Evolutionary conservation across 352 stramenopile genomes (phyloP).

Genomic region (Pythium phragmiticola): DNA sequence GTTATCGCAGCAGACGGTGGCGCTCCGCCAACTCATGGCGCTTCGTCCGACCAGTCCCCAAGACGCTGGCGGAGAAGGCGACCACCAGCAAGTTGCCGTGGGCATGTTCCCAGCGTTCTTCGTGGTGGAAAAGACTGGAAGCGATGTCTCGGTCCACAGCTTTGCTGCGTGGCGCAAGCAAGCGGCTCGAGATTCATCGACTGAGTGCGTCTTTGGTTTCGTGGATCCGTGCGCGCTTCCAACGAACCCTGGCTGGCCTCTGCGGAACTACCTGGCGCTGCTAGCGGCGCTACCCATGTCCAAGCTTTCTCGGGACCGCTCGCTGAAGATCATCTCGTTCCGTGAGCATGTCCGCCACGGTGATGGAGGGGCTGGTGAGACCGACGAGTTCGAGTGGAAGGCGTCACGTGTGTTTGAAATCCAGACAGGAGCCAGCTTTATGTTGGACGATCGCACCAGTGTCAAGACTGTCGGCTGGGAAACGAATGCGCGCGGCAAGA

Average conservation of each 20-base stretch:
- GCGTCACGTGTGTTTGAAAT: slow-evolving; percentile 64
- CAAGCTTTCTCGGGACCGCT: slow-evolving; percentile 32
- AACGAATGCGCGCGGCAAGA: slow-evolving; percentile 66
- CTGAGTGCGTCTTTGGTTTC: slow-evolving; percentile 79
- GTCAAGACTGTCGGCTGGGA: slow-evolving; percentile 71
- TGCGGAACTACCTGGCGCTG: slow-evolving; percentile 85
- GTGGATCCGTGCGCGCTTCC: slow-evolving; percentile 82
- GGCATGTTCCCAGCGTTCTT: slow-evolving; percentile 63
- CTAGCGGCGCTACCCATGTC: slow-evolving; percentile 39
- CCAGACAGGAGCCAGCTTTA: slow-evolving; percentile 23
- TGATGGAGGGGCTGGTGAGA: slow-evolving; percentile 12
- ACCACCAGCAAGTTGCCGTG: background rate
- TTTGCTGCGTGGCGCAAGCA: slow-evolving; percentile 19
- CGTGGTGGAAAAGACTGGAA: slow-evolving; percentile 47
- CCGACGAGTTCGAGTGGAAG: slow-evolving; percentile 49
- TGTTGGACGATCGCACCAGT: slow-evolving; percentile 13
- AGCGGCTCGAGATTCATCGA: background rate
- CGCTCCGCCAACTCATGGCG: slow-evolving; percentile 41
- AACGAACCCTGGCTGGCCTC: slow-evolving; percentile 81
- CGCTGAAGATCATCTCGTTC: slow-evolving; percentile 63
- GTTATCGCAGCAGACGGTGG: slow-evolving; percentile 34
- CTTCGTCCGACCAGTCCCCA: slow-evolving; percentile 27
- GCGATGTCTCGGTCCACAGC: slow-evolving; percentile 9
- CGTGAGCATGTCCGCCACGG: slow-evolving; percentile 70
- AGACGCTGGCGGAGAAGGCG: slow-evolving; percentile 4